phyloP scores from a whole-genome alignment of 805 yeast genomes.

The Kluyveromyces siamensis region DNA sequence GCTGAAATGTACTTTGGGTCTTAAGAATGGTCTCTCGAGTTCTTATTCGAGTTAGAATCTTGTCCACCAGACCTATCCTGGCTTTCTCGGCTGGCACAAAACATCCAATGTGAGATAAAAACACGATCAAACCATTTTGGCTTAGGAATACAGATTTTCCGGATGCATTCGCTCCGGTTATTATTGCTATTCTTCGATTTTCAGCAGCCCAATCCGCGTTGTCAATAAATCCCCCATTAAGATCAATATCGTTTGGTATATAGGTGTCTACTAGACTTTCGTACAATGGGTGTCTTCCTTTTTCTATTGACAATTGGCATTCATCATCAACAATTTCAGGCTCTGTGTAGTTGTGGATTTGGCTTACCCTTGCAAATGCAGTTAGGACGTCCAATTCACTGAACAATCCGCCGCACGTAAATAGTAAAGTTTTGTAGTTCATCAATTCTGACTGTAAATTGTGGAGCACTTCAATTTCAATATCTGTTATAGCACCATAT shows the following conservation, averaged over 20 bases:
- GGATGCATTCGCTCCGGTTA: constrained; percentile 44
- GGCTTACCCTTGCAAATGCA: constrained; percentile 29
- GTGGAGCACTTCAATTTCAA: constrained; percentile 34
- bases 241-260: constrained; percentile 35
- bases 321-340: constrained; percentile 27
- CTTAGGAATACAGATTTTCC: constrained; percentile 45
- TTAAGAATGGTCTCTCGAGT: constrained; percentile 33
- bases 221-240: constrained; percentile 17
- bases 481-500: constrained; percentile 32
- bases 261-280: constrained; percentile 32
- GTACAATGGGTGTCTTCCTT: constrained; percentile 41
- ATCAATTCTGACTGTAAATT: constrained; percentile 22
- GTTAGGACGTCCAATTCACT: constrained; percentile 33
- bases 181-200: constrained; percentile 26
- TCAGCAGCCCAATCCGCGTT: constrained; percentile 6
- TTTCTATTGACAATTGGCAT: constrained; percentile 23
- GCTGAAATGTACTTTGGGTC: constrained; percentile 40
- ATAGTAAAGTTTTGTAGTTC: constrained; percentile 7
- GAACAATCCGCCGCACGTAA: constrained; percentile 14
- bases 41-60: constrained; percentile 37
- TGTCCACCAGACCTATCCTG: constrained; percentile 38
- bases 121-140: constrained; percentile 40
- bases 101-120: constrained; percentile 45
- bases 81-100: constrained; percentile 44
- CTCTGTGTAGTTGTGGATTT: constrained; percentile 19